Evolutionary conservation across 1,139 yeast species (phyloP), one percentile per base, ranked within the genome.

Genomic region (Sugiyamaella pinicola): DNA sequence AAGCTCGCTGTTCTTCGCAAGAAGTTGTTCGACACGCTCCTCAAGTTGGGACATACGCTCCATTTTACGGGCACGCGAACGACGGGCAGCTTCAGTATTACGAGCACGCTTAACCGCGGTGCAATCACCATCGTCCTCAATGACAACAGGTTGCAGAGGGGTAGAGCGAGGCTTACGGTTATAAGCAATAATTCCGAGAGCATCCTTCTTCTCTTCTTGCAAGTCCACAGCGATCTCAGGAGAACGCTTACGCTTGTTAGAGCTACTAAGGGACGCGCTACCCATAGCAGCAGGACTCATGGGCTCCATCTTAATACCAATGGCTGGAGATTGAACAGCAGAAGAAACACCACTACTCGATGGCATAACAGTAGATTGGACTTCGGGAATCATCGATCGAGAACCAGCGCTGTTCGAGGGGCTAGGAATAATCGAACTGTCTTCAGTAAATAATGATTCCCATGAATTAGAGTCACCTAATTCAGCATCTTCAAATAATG

Each of bases 41-140:
- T 91, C 98, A 66, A 91, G 78, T 69, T 88, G 96, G 55, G 74
- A 67, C 96, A 91, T 88, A 71, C 96, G 82, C 72, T 90, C 95
- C 83, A 89, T 83, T 75, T 91, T 91, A 69, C 97, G 83, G 37
- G 97, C 97, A 65, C 99, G 80, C 37, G 97, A 90, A 67, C 98
- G 82, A 70, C 98, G 83, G 17, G 99, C 99, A 60, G 98, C 98
- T 70, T 91, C 97, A 21, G 99, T 93, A 77, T 93, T 93, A 71
- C 93, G 84, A 34, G 98, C 98, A 68, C 99, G 84, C 75, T 91
- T 91, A 65, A 87, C 63, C 13, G 65, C 57, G 55, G 79, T 80
- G 19, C 85, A 82, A 70, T 90, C 96, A 34, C 78, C 74, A 35
- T 76, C 75, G 18, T 64, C 70, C 35, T 80, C 79, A 52, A 83